Conservation (phyloP, 768 basidiomycete species). For the Mycena galericulata region DNA sequence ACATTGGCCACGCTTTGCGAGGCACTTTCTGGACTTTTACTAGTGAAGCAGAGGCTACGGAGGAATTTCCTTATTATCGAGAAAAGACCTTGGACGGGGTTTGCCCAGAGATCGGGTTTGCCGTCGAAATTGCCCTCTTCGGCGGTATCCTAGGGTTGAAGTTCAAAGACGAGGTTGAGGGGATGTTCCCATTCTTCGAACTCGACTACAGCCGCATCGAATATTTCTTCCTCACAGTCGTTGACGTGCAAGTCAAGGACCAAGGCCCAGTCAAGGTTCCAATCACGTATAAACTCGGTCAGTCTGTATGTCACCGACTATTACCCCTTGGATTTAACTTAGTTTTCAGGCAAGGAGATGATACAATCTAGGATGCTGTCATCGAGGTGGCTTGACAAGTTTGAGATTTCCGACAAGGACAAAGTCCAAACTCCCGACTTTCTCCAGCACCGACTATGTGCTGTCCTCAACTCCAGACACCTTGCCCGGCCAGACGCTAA, state of each 20-base stretch:
- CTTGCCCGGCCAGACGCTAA: neutral
- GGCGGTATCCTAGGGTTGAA: neutral
- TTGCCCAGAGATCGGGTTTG: neutral
- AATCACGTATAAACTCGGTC: neutral
- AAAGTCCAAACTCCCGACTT: neutral
- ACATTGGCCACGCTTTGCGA: neutral
- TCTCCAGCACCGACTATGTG: conserved; percentile 1
- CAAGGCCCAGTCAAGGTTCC: too few species aligned
- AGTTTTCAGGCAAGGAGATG: neutral
- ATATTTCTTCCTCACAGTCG: neutral
- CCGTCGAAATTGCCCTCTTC: neutral
- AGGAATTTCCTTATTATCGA: neutral
- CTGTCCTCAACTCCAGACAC: neutral
- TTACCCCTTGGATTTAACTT: too few species aligned
- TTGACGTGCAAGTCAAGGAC: too few species aligned
- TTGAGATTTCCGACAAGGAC: neutral
- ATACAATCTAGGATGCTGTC: neutral
- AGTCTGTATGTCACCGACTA: too few species aligned
- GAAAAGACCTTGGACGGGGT: neutral
- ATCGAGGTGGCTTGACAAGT: neutral
- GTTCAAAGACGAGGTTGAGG: neutral
- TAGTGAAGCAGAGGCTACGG: neutral
- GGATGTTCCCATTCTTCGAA: neutral
- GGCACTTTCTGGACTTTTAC: neutral
- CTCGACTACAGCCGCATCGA: neutral